Base-by-base conservation (phyloP, 495 filamentous ascomycete species). In the Parachaetomium inaequale region DNA sequence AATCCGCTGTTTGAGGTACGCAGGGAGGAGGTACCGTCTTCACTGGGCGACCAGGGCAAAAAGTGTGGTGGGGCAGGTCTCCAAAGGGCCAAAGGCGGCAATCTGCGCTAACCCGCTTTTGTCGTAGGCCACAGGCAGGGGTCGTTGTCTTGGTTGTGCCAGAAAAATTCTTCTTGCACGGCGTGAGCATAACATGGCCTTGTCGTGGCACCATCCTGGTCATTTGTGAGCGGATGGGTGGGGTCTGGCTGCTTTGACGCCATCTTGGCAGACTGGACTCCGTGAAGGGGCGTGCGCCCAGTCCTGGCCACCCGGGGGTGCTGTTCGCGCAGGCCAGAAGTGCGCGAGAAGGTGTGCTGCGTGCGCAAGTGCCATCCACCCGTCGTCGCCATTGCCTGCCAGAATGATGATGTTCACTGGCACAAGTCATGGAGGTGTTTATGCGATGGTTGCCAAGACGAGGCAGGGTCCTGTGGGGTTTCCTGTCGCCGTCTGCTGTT, bases 191-290 rank as follows among this genome's bases (percentile, higher is more conserved):
- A 73, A 42, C 66, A 65, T 68, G 69, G 67, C 46, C 67, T 64
- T 63, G 58, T 72, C 65, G 71, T 73, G 71, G 69, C 71, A 73
- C 71, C 71, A 73, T 66, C 63, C 62, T 68, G 63, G 67, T 67
- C 64, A 58, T 64, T 68, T 67, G 65, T 67, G 64, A 66, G 63
- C 62, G 47, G 45, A 47, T 58, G 59, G 32, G 65, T 68, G 66
- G 71, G 66, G 66, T 47, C 61, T 46, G 32, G 34, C 31, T 43
- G 43, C 60, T 25, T 63, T 68, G 61, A 63, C 63, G 66, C 57
- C 63, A 67, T 60, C 61, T 59, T 62, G 63, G 66, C 63, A 14
- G 40, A 29, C 34, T 7, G 38, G 17, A 17, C 31, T 25, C 21
- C 6, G 32, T 42, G 60, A 57, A 57, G 43, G 43, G 63, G 63